Evolutionary conservation across 441 rosid genomes (phyloP), one percentile per base, ranked within the genome.

Genomic region (Euphorbia corollata): DNA sequence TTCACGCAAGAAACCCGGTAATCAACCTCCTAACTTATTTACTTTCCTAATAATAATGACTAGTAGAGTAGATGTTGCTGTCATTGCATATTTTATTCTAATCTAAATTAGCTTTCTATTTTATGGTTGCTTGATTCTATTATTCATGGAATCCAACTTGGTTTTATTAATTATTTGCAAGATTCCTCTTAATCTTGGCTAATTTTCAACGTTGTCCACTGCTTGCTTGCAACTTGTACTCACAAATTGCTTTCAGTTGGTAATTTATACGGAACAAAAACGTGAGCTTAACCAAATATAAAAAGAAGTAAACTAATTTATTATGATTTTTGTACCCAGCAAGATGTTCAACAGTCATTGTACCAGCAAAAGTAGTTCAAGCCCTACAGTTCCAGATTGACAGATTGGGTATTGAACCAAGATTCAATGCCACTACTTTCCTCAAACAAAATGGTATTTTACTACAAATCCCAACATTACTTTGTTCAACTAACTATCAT

Each of bases 301-400:
- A 16, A 24, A 39, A 63, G 43, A 38, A n/a, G 9, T 47, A 36
- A 24, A 41, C n/a, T 59, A 27, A 9, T 32, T 19, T 9, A 7
- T 23, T 57, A 8, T 58, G 2, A 4, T 48, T 18, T 50, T 34
- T 13, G 0, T 41, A 39, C 51, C 50, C 10, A 64, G 58, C 78
- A 89, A 95, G 90, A 16, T 80, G 90, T 70, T 80, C 98, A 16
- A 82, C 85, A 18, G 90, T 87, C 15, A 77, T 92, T 36, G 81
- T 90, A 68, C 98, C 98, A 32, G 89, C 90, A 54, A 85, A 85
- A 82, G 96, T 89, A 1, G 79, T 85, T 61, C 87, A 87, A 60
- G 90, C 93, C 71, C 71, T 89, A 59, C 81, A 85, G 53, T 83
- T 78, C 66, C 98, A 88, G 65, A 84, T 85, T 74, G 88, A 87